Conservation (phyloP, 805 yeast genomes). For the Pichia occidentalis region DNA sequence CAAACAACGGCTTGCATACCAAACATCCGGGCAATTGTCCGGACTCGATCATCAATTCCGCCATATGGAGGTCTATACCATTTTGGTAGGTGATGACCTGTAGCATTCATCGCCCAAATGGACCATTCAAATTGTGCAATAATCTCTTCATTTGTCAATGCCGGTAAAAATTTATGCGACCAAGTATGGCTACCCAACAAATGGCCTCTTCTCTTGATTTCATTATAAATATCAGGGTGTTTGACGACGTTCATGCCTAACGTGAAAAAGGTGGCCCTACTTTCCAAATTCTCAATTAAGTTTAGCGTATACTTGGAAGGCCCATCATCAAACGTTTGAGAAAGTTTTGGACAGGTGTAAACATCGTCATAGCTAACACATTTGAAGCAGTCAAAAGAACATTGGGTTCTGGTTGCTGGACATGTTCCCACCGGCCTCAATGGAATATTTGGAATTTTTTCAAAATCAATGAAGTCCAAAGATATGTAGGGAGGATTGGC, state of each 20-base stretch:
- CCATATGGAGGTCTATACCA: slow-evolving; percentile 98
- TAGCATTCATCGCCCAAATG: slow-evolving; percentile 96
- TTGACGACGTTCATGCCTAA: slow-evolving; percentile 76
- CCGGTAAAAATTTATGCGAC: slow-evolving; percentile 83
- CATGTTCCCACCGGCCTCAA: slow-evolving; percentile 56
- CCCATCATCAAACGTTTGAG: slow-evolving; percentile 95
- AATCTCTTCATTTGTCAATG: slow-evolving; percentile 69
- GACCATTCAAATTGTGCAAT: slow-evolving; percentile 93
- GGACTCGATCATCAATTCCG: slow-evolving; percentile 80
- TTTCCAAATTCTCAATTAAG: slow-evolving; percentile 46
- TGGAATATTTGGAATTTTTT: slow-evolving; percentile 42
- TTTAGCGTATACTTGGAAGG: slow-evolving; percentile 69
- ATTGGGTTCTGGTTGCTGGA: slow-evolving; percentile 42
- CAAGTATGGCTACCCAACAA: slow-evolving; percentile 85
- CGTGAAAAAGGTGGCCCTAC: slow-evolving; percentile 73
- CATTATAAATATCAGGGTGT: slow-evolving; percentile 64
- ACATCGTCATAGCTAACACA: slow-evolving; percentile 76
- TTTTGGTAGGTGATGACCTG: slow-evolving; percentile 77
- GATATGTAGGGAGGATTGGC: slow-evolving; percentile 84
- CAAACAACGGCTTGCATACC: slow-evolving; percentile 86
- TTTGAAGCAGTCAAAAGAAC: slow-evolving; percentile 82
- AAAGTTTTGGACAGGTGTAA: slow-evolving; percentile 60
- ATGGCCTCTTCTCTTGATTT: slow-evolving; percentile 59
- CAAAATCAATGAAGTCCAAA: slow-evolving; percentile 58
- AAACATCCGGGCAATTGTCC: slow-evolving; percentile 72